Percentiles rank a stretch among this genome's conserved stretches.
phyloP scores from a whole-genome alignment of 2,329 filamentous ascomycete genomes.

The Aspergillus puulaauensis region DNA sequence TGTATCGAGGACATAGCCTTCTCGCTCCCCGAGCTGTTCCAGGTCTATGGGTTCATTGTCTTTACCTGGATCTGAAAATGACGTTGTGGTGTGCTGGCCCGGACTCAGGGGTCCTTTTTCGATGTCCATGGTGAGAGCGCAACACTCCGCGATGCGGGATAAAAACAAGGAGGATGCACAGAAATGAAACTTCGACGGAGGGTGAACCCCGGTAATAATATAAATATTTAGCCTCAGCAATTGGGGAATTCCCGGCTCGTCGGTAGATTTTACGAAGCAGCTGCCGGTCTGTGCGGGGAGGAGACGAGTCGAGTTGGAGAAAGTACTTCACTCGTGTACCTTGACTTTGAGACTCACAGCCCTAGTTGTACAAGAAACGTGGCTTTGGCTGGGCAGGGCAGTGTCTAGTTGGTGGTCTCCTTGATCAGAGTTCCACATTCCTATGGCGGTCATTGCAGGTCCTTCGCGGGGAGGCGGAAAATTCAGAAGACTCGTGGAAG shows the following conservation, averaged over 20 bases:
- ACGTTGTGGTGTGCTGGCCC: not conserved
- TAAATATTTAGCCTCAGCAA: too few species aligned
- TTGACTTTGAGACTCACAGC: not conserved
- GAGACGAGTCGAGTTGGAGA: too few species aligned
- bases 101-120: too few species aligned
- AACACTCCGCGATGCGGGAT: not conserved
- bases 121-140: not conserved
- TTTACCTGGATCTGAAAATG: not conserved
- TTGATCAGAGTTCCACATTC: too few species aligned
- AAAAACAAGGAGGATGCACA: not conserved
- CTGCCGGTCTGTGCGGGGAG: not conserved
- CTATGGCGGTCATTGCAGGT: too few species aligned
- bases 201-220: too few species aligned
- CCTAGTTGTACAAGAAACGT: not conserved
- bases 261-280: not conserved
- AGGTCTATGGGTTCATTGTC: not conserved
- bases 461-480: too few species aligned
- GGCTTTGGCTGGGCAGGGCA: too few species aligned
- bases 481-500: too few species aligned
- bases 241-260: not conserved
- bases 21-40: slow-evolving; percentile 13
- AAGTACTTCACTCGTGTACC: too few species aligned
- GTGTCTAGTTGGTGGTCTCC: too few species aligned
- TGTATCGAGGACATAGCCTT: slow-evolving; percentile 11
- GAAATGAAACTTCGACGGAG: too few species aligned